phyloP scores from a whole-genome alignment of 331 rosid genomes.

The Arachis monticola region DNA sequence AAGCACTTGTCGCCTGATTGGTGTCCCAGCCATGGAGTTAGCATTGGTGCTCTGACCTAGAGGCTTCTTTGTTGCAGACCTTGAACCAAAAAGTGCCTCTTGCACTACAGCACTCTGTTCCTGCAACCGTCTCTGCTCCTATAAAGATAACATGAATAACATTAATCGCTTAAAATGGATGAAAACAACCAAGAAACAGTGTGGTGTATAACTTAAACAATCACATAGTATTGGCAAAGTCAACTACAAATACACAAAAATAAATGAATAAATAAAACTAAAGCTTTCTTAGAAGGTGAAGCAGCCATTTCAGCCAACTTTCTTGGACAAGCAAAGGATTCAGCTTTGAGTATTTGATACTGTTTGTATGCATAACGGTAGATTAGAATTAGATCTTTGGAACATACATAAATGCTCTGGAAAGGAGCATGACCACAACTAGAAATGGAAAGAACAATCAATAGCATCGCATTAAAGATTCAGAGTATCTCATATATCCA shows the following conservation, averaged over 20 bases:
- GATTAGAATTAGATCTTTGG: slow-evolving; percentile 1
- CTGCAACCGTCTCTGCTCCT: slow-evolving; percentile 76
- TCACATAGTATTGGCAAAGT: background rate
- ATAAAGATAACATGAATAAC: slow-evolving; percentile 30
- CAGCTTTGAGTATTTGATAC: background rate
- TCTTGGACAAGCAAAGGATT: slow-evolving; percentile 9
- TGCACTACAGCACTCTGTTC: slow-evolving; percentile 77
- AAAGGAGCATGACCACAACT: background rate
- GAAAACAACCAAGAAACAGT: slow-evolving; percentile 18
- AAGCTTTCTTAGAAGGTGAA: background rate
- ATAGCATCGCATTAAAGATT: background rate
- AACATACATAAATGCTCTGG: background rate
- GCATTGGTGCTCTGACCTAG: slow-evolving; percentile 59
- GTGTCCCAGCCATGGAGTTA: slow-evolving; percentile 69
- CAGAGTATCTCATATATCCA: background rate
- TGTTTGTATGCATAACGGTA: background rate
- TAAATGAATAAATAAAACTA: background rate
- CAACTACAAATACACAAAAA: background rate
- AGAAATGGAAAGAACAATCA: background rate
- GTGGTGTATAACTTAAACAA: background rate
- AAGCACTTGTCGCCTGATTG: slow-evolving; percentile 61
- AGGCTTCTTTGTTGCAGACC: slow-evolving; percentile 75
- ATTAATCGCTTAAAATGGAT: background rate
- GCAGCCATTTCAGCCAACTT: slow-evolving; percentile 17
- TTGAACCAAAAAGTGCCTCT: slow-evolving; percentile 76